Base-by-base conservation (phyloP, 208 protist genomes). In the Dictyostelium gargantuum region DNA sequence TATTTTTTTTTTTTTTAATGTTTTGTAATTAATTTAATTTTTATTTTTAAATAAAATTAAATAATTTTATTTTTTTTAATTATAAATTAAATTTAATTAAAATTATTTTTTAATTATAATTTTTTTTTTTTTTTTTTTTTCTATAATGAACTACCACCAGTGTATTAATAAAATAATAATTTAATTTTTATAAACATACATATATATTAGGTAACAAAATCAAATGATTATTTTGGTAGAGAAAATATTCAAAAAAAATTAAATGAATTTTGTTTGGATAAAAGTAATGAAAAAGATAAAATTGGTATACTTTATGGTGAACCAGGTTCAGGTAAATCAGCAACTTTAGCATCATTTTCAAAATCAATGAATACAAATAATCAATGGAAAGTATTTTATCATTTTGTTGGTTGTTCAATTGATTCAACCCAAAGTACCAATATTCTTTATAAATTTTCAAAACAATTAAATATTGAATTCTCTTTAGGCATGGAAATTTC, bases 311-410 rank as follows among this genome's bases (percentile, higher is more conserved):
- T 95, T 9, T 72, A 85, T 40, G 91, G 93, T 85, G 91, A 95
- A 56, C 42, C 91, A 13, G 94, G 94, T 32, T 40, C 42, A 13
- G 94, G 93, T 61, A 96, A 95, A 84, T 77, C 80, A 2, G 79
- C 93, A 23, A 73, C 94, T n/a, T 46, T 95, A 10, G 82, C 94
- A 17, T 38, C 66, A 11, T 91, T 95, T 29, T 58, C 77, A 1
- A 85, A 72, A n/a, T 10, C 46, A 35, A 38, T 15, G 6, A 10
- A 61, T 26, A 1, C 6, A 50, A 6, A 17, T 10, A 23, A 21
- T 42, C 3, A 6, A 23, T 73, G 56, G 61, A 32, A 52, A 10
- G 66, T 86, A 40, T 52, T 86, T 2, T 86, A 75, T 63, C 94
- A 95, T 75, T 95, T 81, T 63, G 61, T 93, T 42, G 92, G 91